Base-by-base conservation (phyloP, 441 rosid species). In the Cnidoscolus chayamansa region DNA sequence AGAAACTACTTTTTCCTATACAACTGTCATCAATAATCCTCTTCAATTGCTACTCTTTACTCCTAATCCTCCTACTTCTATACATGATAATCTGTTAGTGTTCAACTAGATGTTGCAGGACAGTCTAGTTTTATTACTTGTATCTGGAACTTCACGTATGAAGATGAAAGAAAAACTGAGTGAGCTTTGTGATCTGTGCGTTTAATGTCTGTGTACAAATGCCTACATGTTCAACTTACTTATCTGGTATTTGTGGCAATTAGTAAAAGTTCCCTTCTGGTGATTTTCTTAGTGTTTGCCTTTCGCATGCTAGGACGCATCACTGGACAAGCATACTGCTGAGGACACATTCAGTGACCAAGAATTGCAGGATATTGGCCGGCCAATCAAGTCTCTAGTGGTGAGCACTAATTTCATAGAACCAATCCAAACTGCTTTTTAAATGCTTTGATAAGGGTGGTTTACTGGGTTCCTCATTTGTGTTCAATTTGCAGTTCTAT, bases 241-340 rank as follows among this genome's bases (percentile, higher is more conserved):
- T 10, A 15, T 71, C 45, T 57, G 63, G 53, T 25, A 4, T 53
- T 9, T 53, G 10, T 13, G 2, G 48, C 31, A 31, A 59, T 30
- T 30, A 31, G 37, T 12, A 1, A 6, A 4, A 40, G 45, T 64
- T 54, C 62, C 62, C 53, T 35, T 66, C 50, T 40, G 4, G 45
- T 72, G 64, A 61, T 65, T 70, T 49, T 67, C 16, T 76, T 60
- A 37, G 25, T 32, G 31, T 73, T 72, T 54, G 25, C 47, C 45
- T 40, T 72, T 43, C 78, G 58, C 65, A 25, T 74, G 25, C 70
- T 60, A 95, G 97, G 99, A 95, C 67, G 86, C 84, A 69, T 72
- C 91, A 65, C 76, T 95, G 82, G 99, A 95, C 88, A 93, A 89
- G 81, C 94, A 95, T 83, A 78, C 60, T 37, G 91, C 84, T 0